phyloP scores from a whole-genome alignment of 768 basidiomycete genomes.

The Tylopilus intermedius region DNA sequence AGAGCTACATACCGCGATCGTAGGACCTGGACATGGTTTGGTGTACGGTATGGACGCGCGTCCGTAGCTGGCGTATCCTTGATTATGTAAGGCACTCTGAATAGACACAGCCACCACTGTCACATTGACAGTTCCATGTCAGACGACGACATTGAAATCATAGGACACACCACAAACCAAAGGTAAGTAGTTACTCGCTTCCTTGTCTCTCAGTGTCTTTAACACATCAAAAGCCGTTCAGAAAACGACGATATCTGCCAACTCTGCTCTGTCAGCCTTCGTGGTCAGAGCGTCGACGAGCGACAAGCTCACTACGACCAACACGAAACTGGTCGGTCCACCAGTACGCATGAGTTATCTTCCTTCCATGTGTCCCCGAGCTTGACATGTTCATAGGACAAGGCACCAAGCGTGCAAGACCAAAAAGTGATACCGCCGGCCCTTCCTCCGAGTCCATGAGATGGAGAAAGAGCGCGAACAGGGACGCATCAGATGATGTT shows the following conservation, averaged over 20 bases:
- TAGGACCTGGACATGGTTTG: slow-evolving; percentile 83
- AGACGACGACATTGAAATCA: slow-evolving; percentile 26
- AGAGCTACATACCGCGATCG: slow-evolving; percentile 80
- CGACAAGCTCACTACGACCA: slow-evolving; percentile 53
- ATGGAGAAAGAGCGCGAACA: slow-evolving; percentile 11
- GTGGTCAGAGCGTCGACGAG: slow-evolving; percentile 31
- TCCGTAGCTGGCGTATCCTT: slow-evolving; percentile 29
- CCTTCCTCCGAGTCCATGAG: slow-evolving; percentile 1
- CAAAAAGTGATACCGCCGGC: slow-evolving; percentile 3
- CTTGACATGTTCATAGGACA: slow-evolving; percentile 11
- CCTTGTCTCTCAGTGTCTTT: neutral
- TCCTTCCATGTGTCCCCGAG: neutral
- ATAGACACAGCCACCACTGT: slow-evolving; percentile 9
- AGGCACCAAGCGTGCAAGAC: slow-evolving; percentile 12
- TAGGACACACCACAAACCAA: slow-evolving; percentile 3
- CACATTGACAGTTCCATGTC: slow-evolving; percentile 7
- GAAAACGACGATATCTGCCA: slow-evolving; percentile 38
- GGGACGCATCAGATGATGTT: slow-evolving; percentile 33
- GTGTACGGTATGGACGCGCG: slow-evolving; percentile 45
- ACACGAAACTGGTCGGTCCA: slow-evolving; percentile 35
- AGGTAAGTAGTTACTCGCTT: slow-evolving; percentile 8
- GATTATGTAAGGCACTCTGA: slow-evolving; percentile 22
- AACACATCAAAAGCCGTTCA: slow-evolving; percentile 7
- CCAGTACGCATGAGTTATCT: slow-evolving; percentile 1
- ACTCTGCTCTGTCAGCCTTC: slow-evolving; percentile 45